These are phyloP conservation scores for Magnaporthiopsis rhizophila DNA, from an alignment of 2,329 filamentous ascomycete genomes.

Conservation along the genomic window DNA sequence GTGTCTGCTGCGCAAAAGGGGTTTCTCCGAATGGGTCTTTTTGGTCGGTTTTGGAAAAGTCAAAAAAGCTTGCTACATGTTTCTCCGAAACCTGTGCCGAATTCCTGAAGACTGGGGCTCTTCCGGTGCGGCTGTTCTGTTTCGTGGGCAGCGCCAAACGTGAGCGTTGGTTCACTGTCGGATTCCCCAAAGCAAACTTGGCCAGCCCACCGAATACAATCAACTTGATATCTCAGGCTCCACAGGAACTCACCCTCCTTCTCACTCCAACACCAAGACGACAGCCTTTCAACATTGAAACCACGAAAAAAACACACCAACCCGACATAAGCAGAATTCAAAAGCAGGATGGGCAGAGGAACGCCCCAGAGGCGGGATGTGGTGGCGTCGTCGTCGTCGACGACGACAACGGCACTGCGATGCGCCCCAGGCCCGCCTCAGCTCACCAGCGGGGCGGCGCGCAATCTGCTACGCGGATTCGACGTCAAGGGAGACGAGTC, in stretches of 20 bases:
- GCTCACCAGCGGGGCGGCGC: slow-evolving; percentile 12
- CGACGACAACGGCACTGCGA: background rate
- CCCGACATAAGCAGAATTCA: background rate
- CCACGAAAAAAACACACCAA: background rate
- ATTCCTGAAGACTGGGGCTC: too few relatives aligned
- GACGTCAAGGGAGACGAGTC: slow-evolving; percentile 19
- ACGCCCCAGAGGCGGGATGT: background rate
- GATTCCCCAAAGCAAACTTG: too few relatives aligned
- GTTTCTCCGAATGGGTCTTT: background rate
- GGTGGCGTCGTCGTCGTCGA: background rate
- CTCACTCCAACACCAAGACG: too few relatives aligned
- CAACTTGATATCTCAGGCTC: too few relatives aligned
- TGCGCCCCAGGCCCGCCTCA: background rate
- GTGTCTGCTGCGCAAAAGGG: background rate
- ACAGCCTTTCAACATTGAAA: too few relatives aligned
- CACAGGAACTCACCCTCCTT: too few relatives aligned
- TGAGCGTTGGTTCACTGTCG: too few relatives aligned
- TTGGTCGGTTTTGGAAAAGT: background rate
- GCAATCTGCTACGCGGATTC: slow-evolving; percentile 25
- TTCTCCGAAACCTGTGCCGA: too few relatives aligned
- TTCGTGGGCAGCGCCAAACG: too few relatives aligned
- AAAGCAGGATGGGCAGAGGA: background rate
- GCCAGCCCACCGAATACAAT: too few relatives aligned
- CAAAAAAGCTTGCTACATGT: background rate
- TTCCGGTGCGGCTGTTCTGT: too few relatives aligned